Base-by-base conservation (phyloP, 2,329 filamentous ascomycete genomes). In the Phaeophleospora eucalypticola region DNA sequence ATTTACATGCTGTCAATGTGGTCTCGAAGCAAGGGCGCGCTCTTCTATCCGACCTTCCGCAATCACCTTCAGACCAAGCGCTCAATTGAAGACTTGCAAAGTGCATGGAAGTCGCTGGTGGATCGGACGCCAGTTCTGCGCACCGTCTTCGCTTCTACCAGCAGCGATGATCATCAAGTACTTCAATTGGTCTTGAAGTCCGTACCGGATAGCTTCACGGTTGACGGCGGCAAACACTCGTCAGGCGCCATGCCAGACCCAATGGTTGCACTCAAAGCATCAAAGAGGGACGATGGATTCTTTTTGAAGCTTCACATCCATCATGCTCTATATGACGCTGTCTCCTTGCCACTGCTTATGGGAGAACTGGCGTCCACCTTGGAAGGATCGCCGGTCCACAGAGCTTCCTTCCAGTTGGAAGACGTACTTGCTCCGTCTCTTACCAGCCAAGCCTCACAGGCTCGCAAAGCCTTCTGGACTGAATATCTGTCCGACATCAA, bases 261-360 rank as follows among this genome's bases (percentile, higher is more conserved):
- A 6, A 58, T 63, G 48, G 52, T 58, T 1, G 49, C 58, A 2
- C 47, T 65, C 18, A 45, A 54, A 4, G 44, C 45, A 2, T 38
- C n/a, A 2, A 47, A 54, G 1, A 43, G 54, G 3, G 45, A 52
- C 8, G 42, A 46, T 6, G 48, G 45, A 10, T 59, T 47, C 41
- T 36, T 39, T 6, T 46, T 75, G 36, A 56, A 68, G 37, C 68
- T 77, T 2, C 71, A 73, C 19, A 83, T 96, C 3, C 89, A 95
- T 53, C 90, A 97, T 64, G 86, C 87, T 0, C 73, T 96, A 0
- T 97, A 96, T 61, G 91, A 96, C 64, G 89, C 84, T 4, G 76
- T 94, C 49, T 93, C 87, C 58, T 71, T 96, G 3, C 79, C 83
- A 1, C 63, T 76, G 0, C 68, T 95, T 4, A 70, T 89, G 17